Evolutionary conservation across 371 early-diverging fungal genomes (phyloP).

Genomic region (Mortierella sp.): DNA sequence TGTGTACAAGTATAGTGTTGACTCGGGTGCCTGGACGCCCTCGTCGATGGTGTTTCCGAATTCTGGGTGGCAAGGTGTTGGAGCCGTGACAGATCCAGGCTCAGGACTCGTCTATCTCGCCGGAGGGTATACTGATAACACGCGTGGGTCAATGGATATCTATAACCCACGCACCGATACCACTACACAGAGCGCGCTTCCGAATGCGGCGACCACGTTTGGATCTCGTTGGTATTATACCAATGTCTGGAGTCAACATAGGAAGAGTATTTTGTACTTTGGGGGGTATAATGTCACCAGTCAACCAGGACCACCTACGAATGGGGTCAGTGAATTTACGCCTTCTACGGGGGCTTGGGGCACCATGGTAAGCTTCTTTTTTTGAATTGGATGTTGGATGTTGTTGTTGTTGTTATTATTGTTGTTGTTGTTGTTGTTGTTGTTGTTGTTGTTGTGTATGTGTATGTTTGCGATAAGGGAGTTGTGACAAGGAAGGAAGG

Average conservation of each 20-base stretch:
- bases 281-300: conserved; percentile 25
- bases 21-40: background rate
- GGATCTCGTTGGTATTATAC: conserved; percentile 34
- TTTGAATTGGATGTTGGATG: background rate
- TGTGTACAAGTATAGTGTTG: background rate
- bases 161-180: background rate
- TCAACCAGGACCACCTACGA: background rate
- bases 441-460: too few species aligned
- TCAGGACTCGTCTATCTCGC: background rate
- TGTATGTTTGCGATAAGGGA: too few species aligned
- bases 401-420: background rate
- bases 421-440: too few species aligned
- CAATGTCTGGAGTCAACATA: conserved; percentile 18
- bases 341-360: conserved; percentile 20
- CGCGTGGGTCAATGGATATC: background rate
- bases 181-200: background rate
- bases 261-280: conserved; percentile 38
- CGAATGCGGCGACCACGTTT: background rate
- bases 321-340: conserved; percentile 25
- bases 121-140: background rate
- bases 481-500: too few species aligned
- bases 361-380: conserved; percentile 26
- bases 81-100: background rate
- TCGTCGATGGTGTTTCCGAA: background rate
- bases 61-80: background rate